Conservation (phyloP, 257 asterid genomes). For the Vinca minor region DNA sequence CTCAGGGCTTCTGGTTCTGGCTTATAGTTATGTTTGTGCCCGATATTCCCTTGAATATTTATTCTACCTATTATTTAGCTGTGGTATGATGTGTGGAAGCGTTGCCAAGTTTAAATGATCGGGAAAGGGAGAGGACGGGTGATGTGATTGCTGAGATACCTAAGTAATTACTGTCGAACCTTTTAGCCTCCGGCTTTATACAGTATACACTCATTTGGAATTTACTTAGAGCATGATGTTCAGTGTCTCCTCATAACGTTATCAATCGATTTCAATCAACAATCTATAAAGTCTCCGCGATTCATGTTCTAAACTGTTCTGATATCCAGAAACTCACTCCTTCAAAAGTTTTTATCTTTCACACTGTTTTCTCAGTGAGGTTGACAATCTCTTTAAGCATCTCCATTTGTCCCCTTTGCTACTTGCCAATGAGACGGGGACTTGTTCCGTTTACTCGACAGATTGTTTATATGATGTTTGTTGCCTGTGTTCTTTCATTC, state of each 20-base stretch:
- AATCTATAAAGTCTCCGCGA: neutral
- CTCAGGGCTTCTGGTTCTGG: neutral
- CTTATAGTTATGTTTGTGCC: neutral
- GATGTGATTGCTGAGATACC: neutral
- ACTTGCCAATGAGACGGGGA: neutral
- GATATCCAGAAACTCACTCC: neutral
- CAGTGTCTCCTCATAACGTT: neutral
- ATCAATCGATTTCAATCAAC: neutral
- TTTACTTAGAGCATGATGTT: conserved; percentile 1
- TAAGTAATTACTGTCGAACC: neutral
- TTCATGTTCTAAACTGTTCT: neutral
- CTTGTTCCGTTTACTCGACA: neutral
- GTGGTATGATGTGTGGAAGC: neutral
- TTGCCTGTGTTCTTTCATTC: neutral
- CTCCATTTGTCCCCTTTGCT: neutral
- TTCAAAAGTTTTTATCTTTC: neutral
- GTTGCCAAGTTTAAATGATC: neutral
- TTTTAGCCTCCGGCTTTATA: neutral
- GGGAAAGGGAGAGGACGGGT: neutral
- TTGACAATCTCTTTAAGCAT: neutral
- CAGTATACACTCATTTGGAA: no score
- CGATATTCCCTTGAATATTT: neutral
- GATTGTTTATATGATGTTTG: neutral
- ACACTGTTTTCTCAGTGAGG: neutral
- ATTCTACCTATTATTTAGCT: neutral